These are phyloP conservation scores for Xylaria sp. DNA, from an alignment of 2,329 filamentous ascomycete species.

Conservation along the genomic window DNA sequence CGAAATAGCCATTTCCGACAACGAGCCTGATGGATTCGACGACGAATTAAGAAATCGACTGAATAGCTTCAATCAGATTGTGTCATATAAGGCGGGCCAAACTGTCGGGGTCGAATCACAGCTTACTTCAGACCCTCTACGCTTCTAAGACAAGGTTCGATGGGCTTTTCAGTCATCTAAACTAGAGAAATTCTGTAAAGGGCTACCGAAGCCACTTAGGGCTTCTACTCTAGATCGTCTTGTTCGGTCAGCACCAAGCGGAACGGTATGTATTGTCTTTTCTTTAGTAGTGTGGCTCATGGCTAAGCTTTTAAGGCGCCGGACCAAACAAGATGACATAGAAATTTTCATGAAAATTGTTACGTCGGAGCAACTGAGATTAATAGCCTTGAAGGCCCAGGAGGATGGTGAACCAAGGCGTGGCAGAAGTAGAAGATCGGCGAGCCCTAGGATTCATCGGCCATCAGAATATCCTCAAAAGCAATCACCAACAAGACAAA, in stretches of 20 bases:
- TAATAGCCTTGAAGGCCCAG: slow-evolving; percentile 12
- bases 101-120: slow-evolving; percentile 12
- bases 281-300: background rate
- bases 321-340: background rate
- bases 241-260: slow-evolving; percentile 11
- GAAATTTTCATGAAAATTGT: slow-evolving; percentile 22
- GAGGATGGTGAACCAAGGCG: slow-evolving; percentile 6
- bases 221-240: slow-evolving; percentile 23
- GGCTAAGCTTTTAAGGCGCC: slow-evolving; percentile 12
- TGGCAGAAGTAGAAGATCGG: background rate
- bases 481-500: background rate
- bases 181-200: slow-evolving; percentile 22
- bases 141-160: slow-evolving; percentile 7
- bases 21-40: background rate
- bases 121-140: slow-evolving; percentile 7
- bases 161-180: slow-evolving; percentile 21
- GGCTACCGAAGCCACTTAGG: slow-evolving; percentile 16
- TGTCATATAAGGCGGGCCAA: background rate
- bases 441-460: background rate
- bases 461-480: background rate
- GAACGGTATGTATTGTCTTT: slow-evolving; percentile 1
- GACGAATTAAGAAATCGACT: slow-evolving; percentile 9
- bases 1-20: slow-evolving; percentile 3
- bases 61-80: slow-evolving; percentile 9
- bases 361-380: slow-evolving; percentile 10